Base-by-base conservation (phyloP, 192 early-diverging fungal genomes). In the Martensiomyces pterosporus region DNA sequence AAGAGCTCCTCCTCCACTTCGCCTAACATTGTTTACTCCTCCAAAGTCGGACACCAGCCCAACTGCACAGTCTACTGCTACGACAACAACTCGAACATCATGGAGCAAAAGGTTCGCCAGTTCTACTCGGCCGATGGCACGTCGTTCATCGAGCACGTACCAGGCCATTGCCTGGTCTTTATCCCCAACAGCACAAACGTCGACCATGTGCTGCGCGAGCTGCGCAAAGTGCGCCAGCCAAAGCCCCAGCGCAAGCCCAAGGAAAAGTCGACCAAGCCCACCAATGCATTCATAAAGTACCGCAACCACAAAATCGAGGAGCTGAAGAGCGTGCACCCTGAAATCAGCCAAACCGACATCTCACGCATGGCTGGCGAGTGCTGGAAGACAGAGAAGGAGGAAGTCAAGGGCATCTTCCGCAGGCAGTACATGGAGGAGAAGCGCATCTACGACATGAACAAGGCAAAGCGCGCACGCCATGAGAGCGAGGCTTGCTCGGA, bases 251-350 rank as follows among this genome's bases (percentile, higher is more conserved):
- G 47, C 3, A 60, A 52, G 39, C 52, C 52, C 4, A 72, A 52
- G 60, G 49, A 59, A 13, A 58, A 58, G 44, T 60, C 63, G 7
- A 32, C 44, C 22, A 74, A 67, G 52, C 70, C 70, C 0, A 74
- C 70, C 19, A 74, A 74, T 24, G 49, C 70, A 9, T 74, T 74
- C 36, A 74, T 74, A 51, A 74, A 67, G 49, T 74, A 74, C 37
- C 70, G 70, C 42, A 74, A 62, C 54, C 47, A 67, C 43, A 74
- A 66, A 40, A 74, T 74, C 34, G 39, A 18, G 12, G 70, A 74
- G 36, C 55, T 74, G 49, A 66, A 74, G 55, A 24, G 24, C 21
- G 38, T 35, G 39, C 42, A 62, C 42, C 70, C 70, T 2, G 70
- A 67, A 17, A 65, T 74, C 29, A 74, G 63, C 40, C 70, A 74